Evolutionary conservation across 2,329 filamentous ascomycete species (phyloP).

Genomic region (Metarhizium robertsii): DNA sequence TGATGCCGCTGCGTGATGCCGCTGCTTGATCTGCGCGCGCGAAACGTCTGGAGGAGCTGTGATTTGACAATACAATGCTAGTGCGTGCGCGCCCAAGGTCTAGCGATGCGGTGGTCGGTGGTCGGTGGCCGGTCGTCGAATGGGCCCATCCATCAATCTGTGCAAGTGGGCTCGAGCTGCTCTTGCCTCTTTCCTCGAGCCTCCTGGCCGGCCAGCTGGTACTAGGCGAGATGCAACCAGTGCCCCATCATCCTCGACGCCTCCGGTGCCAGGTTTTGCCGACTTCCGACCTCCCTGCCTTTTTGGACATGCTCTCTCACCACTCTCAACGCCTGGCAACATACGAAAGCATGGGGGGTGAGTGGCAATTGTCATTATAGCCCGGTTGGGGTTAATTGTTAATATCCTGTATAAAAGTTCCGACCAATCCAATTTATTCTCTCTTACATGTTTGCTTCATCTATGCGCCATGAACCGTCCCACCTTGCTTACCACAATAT

Average conservation of each 20-base stretch:
- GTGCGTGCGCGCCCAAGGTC: neutral
- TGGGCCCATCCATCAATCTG: neutral
- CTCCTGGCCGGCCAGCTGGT: neutral
- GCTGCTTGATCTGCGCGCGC: neutral
- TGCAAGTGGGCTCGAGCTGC: neutral
- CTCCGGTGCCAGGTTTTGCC: conserved; percentile 16
- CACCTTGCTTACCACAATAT: neutral
- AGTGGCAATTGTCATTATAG: too few relatives aligned
- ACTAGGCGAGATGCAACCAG: neutral
- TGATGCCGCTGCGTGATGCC: neutral
- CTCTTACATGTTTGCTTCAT: neutral
- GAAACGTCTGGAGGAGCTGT: neutral
- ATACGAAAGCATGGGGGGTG: too few relatives aligned
- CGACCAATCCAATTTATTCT: neutral
- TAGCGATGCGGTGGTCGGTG: neutral
- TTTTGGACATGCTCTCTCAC: too few relatives aligned
- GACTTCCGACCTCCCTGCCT: conserved; percentile 8
- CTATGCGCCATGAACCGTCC: conserved; percentile 4
- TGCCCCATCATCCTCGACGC: neutral
- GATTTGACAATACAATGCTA: neutral
- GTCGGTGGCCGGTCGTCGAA: neutral
- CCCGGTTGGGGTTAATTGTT: too few relatives aligned
- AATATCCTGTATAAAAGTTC: too few relatives aligned
- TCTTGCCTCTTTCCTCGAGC: neutral
- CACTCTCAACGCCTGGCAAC: neutral